Conservation (phyloP, 2,329 filamentous ascomycete species). For the Lithohypha guttulata region DNA sequence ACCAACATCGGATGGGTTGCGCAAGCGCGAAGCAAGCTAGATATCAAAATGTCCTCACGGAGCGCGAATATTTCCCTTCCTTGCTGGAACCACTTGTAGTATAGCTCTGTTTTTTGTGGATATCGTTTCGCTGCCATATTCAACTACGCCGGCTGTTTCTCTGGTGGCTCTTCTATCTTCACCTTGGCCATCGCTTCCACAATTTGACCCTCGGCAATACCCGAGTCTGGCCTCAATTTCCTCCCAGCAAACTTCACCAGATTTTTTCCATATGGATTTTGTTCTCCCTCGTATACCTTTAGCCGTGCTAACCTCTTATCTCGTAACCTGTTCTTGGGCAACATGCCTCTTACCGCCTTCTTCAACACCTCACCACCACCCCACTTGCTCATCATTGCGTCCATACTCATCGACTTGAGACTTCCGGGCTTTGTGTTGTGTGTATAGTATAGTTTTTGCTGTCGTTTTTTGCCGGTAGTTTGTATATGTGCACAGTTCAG, state of each 20-base stretch:
- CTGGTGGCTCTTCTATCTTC: constrained; percentile 7
- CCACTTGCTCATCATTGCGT: constrained; percentile 85
- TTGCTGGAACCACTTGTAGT: no score
- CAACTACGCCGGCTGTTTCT: no score
- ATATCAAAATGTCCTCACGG: no score
- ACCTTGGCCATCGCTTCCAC: constrained; percentile 14
- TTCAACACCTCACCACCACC: constrained; percentile 84
- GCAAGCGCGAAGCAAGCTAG: no score
- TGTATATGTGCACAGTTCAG: constrained; percentile 78
- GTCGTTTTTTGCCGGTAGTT: constrained; percentile 82
- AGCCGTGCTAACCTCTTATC: constrained; percentile 78
- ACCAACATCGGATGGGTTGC: no score
- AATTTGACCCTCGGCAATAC: constrained; percentile 11
- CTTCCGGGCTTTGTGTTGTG: constrained; percentile 85
- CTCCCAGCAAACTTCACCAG: constrained; percentile 61
- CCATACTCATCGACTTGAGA: constrained; percentile 84
- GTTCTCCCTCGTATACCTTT: constrained; percentile 90
- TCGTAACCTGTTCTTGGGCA: constrained; percentile 89
- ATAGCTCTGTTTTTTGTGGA: no score
- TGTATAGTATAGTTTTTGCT: constrained; percentile 90
- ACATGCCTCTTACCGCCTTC: constrained; percentile 89
- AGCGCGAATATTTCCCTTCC: no score
- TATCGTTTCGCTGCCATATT: no score
- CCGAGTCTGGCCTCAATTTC: constrained; percentile 16
- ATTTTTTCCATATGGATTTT: constrained; percentile 87